A percentile compares a stretch with the other conserved stretches of the same genome.
Conservation (phyloP, 2,329 filamentous ascomycete genomes). For the Aspergillus floridensis region DNA sequence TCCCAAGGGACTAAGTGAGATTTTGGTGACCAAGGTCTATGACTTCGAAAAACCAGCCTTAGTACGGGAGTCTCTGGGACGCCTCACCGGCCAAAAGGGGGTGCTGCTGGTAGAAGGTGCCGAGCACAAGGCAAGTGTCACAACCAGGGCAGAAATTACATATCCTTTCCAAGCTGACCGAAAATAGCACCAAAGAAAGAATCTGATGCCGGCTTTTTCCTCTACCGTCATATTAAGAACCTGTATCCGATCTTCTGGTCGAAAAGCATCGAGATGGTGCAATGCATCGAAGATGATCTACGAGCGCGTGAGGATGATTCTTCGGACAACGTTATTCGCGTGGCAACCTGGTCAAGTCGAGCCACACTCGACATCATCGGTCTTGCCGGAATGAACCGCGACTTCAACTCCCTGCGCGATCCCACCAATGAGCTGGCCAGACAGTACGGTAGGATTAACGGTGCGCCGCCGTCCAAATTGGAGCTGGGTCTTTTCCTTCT, state of each 20-base stretch:
- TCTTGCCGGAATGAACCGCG: conserved; percentile 66
- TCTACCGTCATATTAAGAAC: conserved; percentile 83
- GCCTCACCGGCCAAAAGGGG: conserved; percentile 40
- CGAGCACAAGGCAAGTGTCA: conserved; percentile 65
- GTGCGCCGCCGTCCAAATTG: conserved; percentile 11
- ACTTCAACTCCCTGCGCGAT: conserved; percentile 66
- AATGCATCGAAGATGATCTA: conserved; percentile 55
- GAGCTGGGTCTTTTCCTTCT: conserved; percentile 56
- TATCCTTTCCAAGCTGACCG: conserved; percentile 2
- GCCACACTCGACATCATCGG: conserved; percentile 75
- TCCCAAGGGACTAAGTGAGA: conserved; percentile 66
- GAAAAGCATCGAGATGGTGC: conserved; percentile 67
- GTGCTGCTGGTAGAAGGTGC: conserved; percentile 80
- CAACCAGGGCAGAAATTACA: not conserved
- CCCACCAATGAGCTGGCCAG: conserved; percentile 57
- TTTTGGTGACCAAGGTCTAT: conserved; percentile 67
- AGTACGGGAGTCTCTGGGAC: conserved; percentile 41
- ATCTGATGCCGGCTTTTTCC: conserved; percentile 78
- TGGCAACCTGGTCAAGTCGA: conserved; percentile 63
- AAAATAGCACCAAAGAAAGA: conserved; percentile 62
- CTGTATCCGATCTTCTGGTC: conserved; percentile 81
- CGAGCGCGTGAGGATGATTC: conserved; percentile 32
- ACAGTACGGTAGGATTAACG: conserved; percentile 30
- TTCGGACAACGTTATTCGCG: conserved; percentile 51
- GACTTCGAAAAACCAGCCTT: conserved; percentile 64